Conservation (phyloP, 2,329 filamentous ascomycete species). For the Trichophaea hybrida region DNA sequence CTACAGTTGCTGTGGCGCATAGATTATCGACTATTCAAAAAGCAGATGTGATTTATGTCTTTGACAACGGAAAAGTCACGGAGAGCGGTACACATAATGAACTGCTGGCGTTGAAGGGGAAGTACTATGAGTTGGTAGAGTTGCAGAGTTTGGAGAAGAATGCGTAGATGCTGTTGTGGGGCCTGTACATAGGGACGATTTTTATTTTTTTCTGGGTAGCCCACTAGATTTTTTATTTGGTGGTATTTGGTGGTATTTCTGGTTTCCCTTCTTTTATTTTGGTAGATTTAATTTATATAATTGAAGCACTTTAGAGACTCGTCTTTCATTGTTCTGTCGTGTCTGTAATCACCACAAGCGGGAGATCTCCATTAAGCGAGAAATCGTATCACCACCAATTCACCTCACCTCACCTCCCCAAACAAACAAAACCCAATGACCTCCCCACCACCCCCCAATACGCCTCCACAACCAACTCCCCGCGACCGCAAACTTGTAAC, state of each 20-base stretch:
- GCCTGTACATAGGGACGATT: neutral
- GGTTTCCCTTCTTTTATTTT: neutral
- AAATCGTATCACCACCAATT: neutral
- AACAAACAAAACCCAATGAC: neutral
- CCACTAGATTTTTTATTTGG: neutral
- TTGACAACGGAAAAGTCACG: slow-evolving; percentile 49
- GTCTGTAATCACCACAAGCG: too few relatives aligned
- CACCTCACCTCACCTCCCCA: neutral
- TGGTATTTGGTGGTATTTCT: neutral
- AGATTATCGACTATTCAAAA: slow-evolving; percentile 44
- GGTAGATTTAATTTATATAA: neutral
- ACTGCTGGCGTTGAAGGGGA: slow-evolving; percentile 37
- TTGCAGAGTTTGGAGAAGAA: slow-evolving; percentile 27
- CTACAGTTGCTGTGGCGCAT: slow-evolving; percentile 89
- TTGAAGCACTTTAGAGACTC: too few relatives aligned
- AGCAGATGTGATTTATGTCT: slow-evolving; percentile 65
- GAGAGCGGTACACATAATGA: slow-evolving; percentile 49
- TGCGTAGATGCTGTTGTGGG: neutral
- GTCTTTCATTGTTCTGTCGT: too few relatives aligned
- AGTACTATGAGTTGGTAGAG: slow-evolving; percentile 43
- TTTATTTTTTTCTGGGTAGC: neutral
- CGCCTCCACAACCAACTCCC: neutral
- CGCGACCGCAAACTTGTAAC: neutral
- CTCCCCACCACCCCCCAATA: slow-evolving; percentile 1
- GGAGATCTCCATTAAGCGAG: neutral